Conservation (phyloP, 1,139 yeast genomes). For the Diutina pseudorugosa region DNA sequence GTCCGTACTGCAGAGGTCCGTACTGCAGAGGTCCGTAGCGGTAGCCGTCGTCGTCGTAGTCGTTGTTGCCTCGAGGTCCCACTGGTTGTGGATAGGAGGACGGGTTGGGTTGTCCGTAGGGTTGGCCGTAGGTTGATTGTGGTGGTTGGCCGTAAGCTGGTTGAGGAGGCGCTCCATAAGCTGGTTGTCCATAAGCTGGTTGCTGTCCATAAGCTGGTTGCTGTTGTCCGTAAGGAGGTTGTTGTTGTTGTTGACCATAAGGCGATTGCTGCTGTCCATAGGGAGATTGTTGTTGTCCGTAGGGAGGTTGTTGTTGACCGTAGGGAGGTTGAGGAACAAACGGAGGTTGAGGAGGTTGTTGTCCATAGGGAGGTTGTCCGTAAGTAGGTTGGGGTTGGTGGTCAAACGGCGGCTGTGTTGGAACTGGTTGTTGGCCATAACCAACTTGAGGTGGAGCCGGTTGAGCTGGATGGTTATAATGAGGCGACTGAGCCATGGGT, state of each 20-base stretch:
- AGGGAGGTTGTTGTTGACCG: neutral
- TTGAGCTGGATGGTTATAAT: neutral
- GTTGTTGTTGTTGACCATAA: conserved; percentile 17
- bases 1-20: too few species aligned
- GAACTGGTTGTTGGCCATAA: neutral
- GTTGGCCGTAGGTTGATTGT: conserved; percentile 5
- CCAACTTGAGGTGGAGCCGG: neutral
- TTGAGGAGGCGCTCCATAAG: conserved; percentile 13
- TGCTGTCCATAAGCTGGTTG: neutral
- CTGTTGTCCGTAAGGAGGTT: conserved; percentile 8
- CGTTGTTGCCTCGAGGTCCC: neutral
- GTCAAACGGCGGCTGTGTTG: neutral
- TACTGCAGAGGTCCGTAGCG: neutral
- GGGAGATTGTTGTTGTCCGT: neutral
- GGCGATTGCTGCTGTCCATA: neutral
- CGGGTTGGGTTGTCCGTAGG: neutral
- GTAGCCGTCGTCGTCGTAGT: neutral
- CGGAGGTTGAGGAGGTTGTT: neutral
- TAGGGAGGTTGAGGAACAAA: too few species aligned
- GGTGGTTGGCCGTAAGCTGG: conserved; percentile 10
- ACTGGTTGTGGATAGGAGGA: neutral
- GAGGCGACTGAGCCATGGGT: neutral
- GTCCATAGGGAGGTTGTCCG: neutral
- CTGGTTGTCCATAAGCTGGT: neutral
- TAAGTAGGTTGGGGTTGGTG: neutral